A percentile compares a stretch with the other conserved stretches of the same genome.
Evolutionary conservation across 257 asterid species (phyloP).

Genomic region (Plectranthus barbatus): DNA sequence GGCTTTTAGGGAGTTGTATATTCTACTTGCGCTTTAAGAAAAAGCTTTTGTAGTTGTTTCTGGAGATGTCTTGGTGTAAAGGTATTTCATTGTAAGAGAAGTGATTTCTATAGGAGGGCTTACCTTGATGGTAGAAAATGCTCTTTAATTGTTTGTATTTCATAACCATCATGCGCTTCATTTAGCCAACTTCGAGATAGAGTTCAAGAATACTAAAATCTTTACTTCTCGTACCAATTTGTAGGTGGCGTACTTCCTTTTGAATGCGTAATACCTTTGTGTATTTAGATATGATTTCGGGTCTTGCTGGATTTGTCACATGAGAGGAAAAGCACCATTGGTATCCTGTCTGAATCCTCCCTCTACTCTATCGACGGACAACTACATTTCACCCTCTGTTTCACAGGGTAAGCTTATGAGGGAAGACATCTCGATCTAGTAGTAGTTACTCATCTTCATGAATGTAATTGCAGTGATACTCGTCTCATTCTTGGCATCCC

Average conservation of each 20-base stretch:
- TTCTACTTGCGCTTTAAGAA: neutral
- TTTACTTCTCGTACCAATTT: neutral
- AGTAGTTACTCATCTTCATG: no score
- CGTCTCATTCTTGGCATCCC: no score
- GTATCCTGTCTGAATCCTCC: constrained; percentile 36
- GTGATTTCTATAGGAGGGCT: neutral
- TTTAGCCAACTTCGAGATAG: no score
- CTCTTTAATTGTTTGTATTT: no score
- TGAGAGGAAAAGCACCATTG: constrained; percentile 19
- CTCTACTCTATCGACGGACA: constrained; percentile 25
- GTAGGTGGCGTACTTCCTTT: constrained; percentile 1
- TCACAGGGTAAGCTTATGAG: constrained; percentile 47
- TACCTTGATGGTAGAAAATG: no score
- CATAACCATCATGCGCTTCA: no score
- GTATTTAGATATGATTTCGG: constrained; percentile 21
- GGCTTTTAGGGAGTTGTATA: neutral
- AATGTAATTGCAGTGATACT: no score
- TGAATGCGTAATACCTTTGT: constrained; percentile 4
- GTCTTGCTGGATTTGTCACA: constrained; percentile 13
- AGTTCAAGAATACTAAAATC: neutral
- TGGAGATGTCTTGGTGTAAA: neutral
- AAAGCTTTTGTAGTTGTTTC: neutral
- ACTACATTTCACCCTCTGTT: constrained; percentile 43
- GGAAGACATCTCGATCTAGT: neutral
- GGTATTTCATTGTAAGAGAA: neutral